These are phyloP conservation scores for Rubia occidens DNA, from an alignment of 305 asterid genomes.

Conservation along the genomic window DNA sequence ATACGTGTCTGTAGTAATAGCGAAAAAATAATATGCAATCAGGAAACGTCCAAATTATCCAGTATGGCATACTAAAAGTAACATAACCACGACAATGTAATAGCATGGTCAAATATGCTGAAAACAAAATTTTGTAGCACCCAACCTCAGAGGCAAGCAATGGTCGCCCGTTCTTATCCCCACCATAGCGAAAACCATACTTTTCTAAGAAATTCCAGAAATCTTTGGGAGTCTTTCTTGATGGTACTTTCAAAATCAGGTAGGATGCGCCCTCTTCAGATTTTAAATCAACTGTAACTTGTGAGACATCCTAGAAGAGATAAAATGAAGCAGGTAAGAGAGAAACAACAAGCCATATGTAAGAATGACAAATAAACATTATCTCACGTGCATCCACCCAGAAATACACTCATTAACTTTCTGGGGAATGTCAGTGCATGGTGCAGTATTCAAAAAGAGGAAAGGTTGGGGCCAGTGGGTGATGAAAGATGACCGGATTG, in stretches of 20 bases:
- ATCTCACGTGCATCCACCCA: not conserved
- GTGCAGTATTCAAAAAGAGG: not conserved
- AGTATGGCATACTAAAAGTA: not conserved
- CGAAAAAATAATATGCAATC: not conserved
- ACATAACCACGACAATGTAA: not conserved
- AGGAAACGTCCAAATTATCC: not conserved
- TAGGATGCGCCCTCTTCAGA: slow-evolving; percentile 67
- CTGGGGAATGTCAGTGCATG: not conserved
- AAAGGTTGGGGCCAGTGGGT: not conserved
- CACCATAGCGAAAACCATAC: slow-evolving; percentile 83
- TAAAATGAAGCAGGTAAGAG: slow-evolving; percentile 7
- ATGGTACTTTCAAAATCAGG: slow-evolving; percentile 66
- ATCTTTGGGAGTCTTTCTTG: slow-evolving; percentile 38
- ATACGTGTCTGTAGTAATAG: not conserved
- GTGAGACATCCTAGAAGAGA: slow-evolving; percentile 60
- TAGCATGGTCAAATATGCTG: not conserved
- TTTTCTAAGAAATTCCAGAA: slow-evolving; percentile 67
- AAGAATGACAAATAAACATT: slow-evolving; percentile 1
- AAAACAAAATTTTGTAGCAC: slow-evolving; percentile 5
- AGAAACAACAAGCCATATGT: slow-evolving; percentile 17
- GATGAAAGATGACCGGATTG: not conserved
- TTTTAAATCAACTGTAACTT: slow-evolving; percentile 43
- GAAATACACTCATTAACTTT: not conserved
- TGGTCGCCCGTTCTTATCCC: slow-evolving; percentile 46
- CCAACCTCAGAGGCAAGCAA: slow-evolving; percentile 88